phyloP scores from a whole-genome alignment of 2,329 filamentous ascomycete species.

The Epichloe brachyelytri region DNA sequence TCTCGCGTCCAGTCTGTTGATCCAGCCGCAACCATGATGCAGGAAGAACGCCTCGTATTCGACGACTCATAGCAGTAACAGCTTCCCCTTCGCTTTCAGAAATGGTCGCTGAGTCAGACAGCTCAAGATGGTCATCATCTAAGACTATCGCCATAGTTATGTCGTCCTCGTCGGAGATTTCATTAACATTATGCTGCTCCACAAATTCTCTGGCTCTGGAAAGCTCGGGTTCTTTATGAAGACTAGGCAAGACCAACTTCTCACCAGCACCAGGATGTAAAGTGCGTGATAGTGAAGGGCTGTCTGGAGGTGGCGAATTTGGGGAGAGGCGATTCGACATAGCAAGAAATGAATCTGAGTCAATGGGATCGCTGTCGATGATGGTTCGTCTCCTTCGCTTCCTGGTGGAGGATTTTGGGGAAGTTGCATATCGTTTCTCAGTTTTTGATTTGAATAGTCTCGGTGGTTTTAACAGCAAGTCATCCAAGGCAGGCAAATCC shows the following conservation, averaged over 20 bases:
- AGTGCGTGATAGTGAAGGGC: background rate
- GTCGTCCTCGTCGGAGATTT: background rate
- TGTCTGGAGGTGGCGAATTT: background rate
- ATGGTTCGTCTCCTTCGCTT: conserved; percentile 20
- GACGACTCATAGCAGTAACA: conserved; percentile 27
- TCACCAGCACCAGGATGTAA: background rate
- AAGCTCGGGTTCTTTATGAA: background rate
- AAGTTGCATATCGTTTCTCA: conserved; percentile 13
- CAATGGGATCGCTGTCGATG: conserved; percentile 19
- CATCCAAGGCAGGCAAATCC: conserved; percentile 25
- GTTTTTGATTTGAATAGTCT: conserved; percentile 7
- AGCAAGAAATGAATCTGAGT: conserved; percentile 5
- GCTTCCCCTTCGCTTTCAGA: conserved; percentile 29
- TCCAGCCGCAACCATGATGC: conserved; percentile 56
- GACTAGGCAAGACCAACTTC: background rate
- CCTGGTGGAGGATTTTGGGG: conserved; percentile 15
- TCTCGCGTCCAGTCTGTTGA: conserved; percentile 26
- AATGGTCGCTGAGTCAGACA: conserved; percentile 14
- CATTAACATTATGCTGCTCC: background rate
- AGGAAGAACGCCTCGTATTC: conserved; percentile 48
- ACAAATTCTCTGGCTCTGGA: background rate
- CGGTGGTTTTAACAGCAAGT: conserved; percentile 16
- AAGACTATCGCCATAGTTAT: background rate
- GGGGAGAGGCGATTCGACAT: background rate
- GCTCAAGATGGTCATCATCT: background rate